Evolutionary conservation across 148 eudicot genomes (phyloP), one percentile per base, ranked within the genome.

Genomic region (Bassia scoparia): DNA sequence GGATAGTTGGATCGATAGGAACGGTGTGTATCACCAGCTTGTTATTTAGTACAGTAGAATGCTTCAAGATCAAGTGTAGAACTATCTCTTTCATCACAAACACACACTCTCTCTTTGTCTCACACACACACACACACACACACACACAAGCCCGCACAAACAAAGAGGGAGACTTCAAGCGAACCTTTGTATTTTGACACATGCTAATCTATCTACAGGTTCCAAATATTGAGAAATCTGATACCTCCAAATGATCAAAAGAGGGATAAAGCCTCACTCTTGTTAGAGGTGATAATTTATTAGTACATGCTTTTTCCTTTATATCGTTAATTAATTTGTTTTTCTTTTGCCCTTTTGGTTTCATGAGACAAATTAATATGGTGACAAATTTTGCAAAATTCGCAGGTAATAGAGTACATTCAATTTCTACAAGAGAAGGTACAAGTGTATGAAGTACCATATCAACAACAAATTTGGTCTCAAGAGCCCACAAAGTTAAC

Each of bases 231-330:
- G 82, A 89, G 83, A 82, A 89, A 89, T 71, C 88, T 94, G 29
- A 88, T 94, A 64, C 98, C 98, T 55, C 88, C 94, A 66, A 91
- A 87, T 87, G 97, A 94, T 78, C 97, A 91, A 79, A 94, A 87
- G 85, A 84, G 96, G 68, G 98, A 94, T 77, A 94, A 88, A 75
- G 98, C 98, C 74, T 89, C 98, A 8, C 89, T 94, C 34, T 81
- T 94, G 78, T 77, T 94, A 84, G 98, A 94, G 98, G 98, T 94
- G 75, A 77, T 67, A 44, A 50, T 76, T 63, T 17, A 34, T 64
- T 16, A 35, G n/a, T 56, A 20, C 43, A 18, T 69, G 17, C 29
- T 29, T 61, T 20, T 71, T 3, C 64, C 54, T 20, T 69, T 71
- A 27, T 55, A 1, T 54, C 26, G 31, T 59, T 31, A 38, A 10